These are phyloP conservation scores for Epichloe brachyelytri DNA, from an alignment of 2,329 filamentous ascomycete species.

Conservation along the genomic window DNA sequence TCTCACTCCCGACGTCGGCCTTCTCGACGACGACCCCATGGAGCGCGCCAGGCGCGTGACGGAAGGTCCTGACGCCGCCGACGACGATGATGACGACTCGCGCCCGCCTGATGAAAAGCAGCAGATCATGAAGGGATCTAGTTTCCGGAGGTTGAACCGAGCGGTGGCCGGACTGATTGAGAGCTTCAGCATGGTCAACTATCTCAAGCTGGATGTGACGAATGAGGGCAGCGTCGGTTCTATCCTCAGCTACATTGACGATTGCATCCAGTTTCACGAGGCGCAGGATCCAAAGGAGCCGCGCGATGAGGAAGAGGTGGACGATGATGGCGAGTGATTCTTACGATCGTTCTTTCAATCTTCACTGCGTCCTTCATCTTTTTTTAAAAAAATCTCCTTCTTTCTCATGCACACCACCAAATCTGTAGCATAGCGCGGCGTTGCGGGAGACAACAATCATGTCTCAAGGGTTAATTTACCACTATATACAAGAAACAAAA, in stretches of 20 bases:
- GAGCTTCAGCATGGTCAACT: conserved; percentile 96
- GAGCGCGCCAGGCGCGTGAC: conserved; percentile 29
- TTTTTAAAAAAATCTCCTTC: not conserved
- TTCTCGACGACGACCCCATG: conserved; percentile 68
- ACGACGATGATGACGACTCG: conserved; percentile 38
- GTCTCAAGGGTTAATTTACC: not conserved
- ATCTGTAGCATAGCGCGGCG: conserved; percentile 5
- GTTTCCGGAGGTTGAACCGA: conserved; percentile 71
- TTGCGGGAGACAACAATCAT: not conserved
- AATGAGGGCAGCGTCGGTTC: conserved; percentile 81
- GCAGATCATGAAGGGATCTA: conserved; percentile 65
- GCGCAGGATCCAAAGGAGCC: conserved; percentile 84
- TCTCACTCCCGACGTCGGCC: conserved; percentile 67
- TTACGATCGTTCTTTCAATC: not conserved
- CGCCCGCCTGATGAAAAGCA: conserved; percentile 52
- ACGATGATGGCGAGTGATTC: conserved; percentile 26
- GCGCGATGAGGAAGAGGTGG: conserved; percentile 39
- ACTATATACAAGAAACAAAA: not conserved
- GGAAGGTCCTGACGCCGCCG: conserved; percentile 26
- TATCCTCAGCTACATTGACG: conserved; percentile 85
- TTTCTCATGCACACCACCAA: not conserved
- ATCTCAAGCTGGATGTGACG: conserved; percentile 76
- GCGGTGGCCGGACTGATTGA: conserved; percentile 88
- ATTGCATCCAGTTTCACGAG: conserved; percentile 87
- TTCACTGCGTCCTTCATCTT: not conserved